These are phyloP conservation scores for Scheffersomyces amazonensis DNA, from an alignment of 805 yeast species.

Conservation along the genomic window DNA sequence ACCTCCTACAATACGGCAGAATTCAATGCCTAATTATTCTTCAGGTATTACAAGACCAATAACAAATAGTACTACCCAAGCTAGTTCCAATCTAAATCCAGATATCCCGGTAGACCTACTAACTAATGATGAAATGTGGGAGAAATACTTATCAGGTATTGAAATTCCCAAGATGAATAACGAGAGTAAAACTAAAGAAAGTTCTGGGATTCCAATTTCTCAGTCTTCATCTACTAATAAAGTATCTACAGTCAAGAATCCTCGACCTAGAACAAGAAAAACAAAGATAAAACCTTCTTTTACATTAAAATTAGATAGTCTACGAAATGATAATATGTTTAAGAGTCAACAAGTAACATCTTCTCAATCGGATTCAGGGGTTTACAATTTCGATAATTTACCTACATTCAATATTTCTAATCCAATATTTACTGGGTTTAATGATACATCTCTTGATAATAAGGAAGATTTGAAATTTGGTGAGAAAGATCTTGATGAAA, in stretches of 20 bases:
- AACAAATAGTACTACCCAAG: not conserved
- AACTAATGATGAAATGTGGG: not conserved
- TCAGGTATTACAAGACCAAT: not conserved
- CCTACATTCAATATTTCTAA: conserved; percentile 1
- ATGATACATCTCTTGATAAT: not conserved
- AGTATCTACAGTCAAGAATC: not conserved
- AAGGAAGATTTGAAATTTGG: not conserved
- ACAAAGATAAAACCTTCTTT: conserved; percentile 21
- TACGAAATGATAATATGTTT: conserved; percentile 7
- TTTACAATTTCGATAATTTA: conserved; percentile 9
- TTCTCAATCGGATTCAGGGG: conserved; percentile 16
- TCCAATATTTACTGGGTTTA: conserved; percentile 1
- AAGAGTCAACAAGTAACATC: conserved; percentile 7
- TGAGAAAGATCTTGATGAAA: conserved; percentile 5
- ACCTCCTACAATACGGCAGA: conserved; percentile 10
- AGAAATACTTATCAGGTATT: not conserved
- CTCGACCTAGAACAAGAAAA: conserved; percentile 8
- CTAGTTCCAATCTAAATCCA: not conserved
- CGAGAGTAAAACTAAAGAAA: not conserved
- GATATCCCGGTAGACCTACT: too few relatives aligned
- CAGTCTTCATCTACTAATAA: not conserved
- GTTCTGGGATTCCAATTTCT: not conserved
- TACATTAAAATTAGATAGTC: conserved; percentile 22
- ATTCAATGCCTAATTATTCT: conserved; percentile 9
- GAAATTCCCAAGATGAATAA: not conserved